Conservation (phyloP, 2,329 filamentous ascomycete genomes). For the Paecilomyces sp. region DNA sequence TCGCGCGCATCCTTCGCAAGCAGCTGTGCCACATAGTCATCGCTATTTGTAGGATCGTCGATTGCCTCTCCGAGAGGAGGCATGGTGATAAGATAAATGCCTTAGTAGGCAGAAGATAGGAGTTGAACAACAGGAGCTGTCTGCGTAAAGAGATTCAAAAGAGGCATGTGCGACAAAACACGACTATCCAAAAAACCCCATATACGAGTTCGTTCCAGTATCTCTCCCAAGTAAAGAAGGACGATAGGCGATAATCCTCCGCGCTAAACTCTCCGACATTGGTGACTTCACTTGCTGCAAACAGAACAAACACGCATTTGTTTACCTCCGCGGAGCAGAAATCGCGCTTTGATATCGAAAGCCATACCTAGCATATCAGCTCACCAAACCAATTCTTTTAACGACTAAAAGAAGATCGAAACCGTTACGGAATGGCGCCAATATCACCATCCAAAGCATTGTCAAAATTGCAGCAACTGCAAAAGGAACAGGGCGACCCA, state of each 20-base stretch:
- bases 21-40: slow-evolving; percentile 65
- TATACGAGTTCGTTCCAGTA: not conserved
- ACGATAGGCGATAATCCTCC: not conserved
- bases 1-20: slow-evolving; percentile 72
- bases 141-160: not conserved
- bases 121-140: not conserved
- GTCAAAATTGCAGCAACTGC: slow-evolving; percentile 41
- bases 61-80: slow-evolving; percentile 22
- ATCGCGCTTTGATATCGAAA: not conserved
- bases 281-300: slow-evolving; percentile 11
- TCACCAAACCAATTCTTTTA: not conserved
- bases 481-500: slow-evolving; percentile 41
- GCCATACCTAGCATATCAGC: not conserved
- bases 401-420: not conserved
- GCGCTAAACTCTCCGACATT: not conserved
- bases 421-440: slow-evolving; percentile 10
- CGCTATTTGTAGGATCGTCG: slow-evolving; percentile 38
- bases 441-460: slow-evolving; percentile 16
- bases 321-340: slow-evolving; percentile 1
- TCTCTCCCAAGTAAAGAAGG: not conserved
- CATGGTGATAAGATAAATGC: slow-evolving; percentile 15
- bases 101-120: not conserved
- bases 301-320: slow-evolving; percentile 10
- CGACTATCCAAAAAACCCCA: not conserved
- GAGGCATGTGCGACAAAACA: not conserved